Base-by-base conservation (phyloP, 179 eudicot genomes). In the Corrigiola litoralis region DNA sequence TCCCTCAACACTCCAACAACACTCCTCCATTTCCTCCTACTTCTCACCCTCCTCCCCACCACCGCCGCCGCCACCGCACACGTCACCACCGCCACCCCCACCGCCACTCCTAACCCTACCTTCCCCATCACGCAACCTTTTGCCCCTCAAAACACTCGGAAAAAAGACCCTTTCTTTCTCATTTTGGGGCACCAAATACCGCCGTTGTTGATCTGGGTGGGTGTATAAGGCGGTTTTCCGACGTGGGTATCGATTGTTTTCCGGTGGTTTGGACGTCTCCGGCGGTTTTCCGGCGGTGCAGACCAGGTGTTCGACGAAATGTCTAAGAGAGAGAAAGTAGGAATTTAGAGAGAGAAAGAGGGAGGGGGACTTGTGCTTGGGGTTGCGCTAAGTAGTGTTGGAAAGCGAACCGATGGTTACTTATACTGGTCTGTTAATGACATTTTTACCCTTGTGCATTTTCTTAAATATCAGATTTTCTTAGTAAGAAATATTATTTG, bases 51-150 rank as follows among this genome's bases (percentile, higher is more conserved):
- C 70, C 72, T 67, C 21, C 84, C 87, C 73, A 87, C 95, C 86
- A 85, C 77, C 66, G 41, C 84, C 82, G 81, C 82, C 73, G 95
- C 89, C 71, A 75, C 76, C 63, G 81, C 72, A 50, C 87, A 85
- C 61, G 86, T 71, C 79, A 81, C 95, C 74, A 64, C 84, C 65
- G 95, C 90, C 23, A 72, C 57, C 13, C 78, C 91, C 68, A 75
- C 85, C 79, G 89, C 89, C 63, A 81, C 4, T 12, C 79, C 84
- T 66, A 85, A 67, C 67, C 65, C 87, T 58, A 84, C 74, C 74
- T 80, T 90, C 69, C 91, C 89, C 96, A 89, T 86, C 64, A 7
- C 59, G 14, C 58, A 13, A 1, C 38, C 38, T 21, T 48, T 48
- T 49, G 47, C 41, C 47, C 10, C 63, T 57, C 23, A 23, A 59